Evolutionary conservation across 2,329 filamentous ascomycete genomes (phyloP).

Genomic region (Verticillium tricorpus): DNA sequence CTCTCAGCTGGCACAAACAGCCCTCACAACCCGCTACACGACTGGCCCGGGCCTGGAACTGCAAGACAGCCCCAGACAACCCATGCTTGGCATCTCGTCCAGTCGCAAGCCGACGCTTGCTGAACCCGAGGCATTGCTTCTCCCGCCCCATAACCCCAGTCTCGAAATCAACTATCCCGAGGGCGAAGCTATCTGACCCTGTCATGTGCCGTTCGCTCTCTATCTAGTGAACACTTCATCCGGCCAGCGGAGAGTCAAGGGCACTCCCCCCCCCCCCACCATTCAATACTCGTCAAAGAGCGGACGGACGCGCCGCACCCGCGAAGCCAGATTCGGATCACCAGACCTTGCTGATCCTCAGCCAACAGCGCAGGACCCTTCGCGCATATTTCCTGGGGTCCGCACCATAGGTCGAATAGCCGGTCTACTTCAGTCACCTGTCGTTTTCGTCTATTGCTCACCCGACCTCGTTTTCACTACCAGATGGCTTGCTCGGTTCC

Average conservation of each 20-base stretch:
- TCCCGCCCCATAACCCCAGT: background rate
- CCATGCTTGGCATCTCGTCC: background rate
- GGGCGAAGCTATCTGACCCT: background rate
- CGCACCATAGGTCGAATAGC: background rate
- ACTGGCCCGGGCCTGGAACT: background rate
- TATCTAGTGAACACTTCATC: no score
- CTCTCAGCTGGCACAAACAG: background rate
- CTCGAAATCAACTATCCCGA: background rate
- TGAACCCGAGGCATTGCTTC: background rate
- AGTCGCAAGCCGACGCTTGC: background rate
- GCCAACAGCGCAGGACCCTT: conserved; percentile 4
- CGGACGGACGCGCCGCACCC: background rate
- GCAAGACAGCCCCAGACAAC: background rate
- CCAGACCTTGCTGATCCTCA: conserved; percentile 6
- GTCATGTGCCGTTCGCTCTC: background rate
- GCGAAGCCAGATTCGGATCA: conserved; percentile 2
- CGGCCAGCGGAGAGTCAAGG: no score
- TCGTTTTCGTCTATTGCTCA: background rate
- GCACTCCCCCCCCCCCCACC: no score
- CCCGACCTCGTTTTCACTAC: background rate
- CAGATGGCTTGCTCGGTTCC: background rate
- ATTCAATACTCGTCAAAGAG: background rate
- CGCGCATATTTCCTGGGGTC: conserved; percentile 5
- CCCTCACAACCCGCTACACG: background rate
- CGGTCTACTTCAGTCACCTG: background rate